Evolutionary conservation across 2,329 filamentous ascomycete genomes (phyloP), one percentile per base, ranked within the genome.

Genomic region (Elsinoe fawcettii): DNA sequence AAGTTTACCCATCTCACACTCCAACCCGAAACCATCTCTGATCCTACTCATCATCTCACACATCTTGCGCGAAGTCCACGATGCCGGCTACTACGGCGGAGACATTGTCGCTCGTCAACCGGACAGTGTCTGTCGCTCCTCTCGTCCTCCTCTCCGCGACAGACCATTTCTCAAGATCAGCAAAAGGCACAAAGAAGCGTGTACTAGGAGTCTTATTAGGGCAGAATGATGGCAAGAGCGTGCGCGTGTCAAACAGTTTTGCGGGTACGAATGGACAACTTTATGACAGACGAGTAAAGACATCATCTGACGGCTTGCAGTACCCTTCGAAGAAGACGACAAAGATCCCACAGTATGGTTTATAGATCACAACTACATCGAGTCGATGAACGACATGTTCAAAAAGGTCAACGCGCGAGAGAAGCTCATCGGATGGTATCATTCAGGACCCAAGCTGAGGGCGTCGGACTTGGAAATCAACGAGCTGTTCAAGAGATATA

Each of bases 301-400:
- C 23, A 41, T 20, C n/a, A 27, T 37, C 58, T 61, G 51, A 61
- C 55, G 58, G 37, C 57, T 55, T 58, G 61, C 67, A 96, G 93
- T 97, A 46, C 93, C 93, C 1, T 99, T 99, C 69, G 93, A 99
- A 75, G 93, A 99, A 77, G 93, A 99, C 72, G 93, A 96, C 68
- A 96, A 95, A 76, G 91, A 99, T 71, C 92, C 92, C 2, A 95
- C 92, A 34, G 93, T 99, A 70, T 99, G 93, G 93, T 99, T 97
- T 72, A 77, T 99, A 63, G 93, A 99, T 73, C 93, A 99, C 81
- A 97, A 97, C 81, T 99, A 96, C 69, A 88, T 99, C 73, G 93
- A 99, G 75, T 89, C 87, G 66, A 99, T 99, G 93, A 95, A 93
- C 77, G 93, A 97, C 74, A 99, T 99, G 93, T 99, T 99, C 82